These are phyloP conservation scores for Solanum infundibuliforme DNA, from an alignment of 257 asterid genomes.

Conservation along the genomic window DNA sequence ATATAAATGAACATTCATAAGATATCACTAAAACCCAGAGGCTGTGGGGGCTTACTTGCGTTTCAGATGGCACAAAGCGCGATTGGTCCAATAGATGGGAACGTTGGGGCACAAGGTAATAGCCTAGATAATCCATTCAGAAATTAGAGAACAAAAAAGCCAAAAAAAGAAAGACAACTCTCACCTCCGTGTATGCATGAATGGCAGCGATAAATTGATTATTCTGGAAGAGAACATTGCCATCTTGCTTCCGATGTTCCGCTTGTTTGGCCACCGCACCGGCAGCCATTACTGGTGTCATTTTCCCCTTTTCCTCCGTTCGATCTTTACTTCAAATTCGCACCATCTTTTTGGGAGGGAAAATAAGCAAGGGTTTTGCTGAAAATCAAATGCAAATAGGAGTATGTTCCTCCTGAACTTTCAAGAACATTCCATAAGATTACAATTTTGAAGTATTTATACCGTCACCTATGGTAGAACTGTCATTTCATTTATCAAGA, in stretches of 20 bases:
- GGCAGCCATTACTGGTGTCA: conserved; percentile 43
- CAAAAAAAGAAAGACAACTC: background rate
- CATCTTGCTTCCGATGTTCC: conserved; percentile 59
- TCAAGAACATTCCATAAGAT: background rate
- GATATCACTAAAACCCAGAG: background rate
- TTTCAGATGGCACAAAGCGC: conserved; percentile 76
- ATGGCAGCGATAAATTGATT: conserved; percentile 71
- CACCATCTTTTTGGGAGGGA: background rate
- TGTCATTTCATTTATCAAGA: background rate
- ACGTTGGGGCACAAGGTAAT: conserved; percentile 81
- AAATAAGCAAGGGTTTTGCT: background rate
- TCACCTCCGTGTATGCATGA: conserved; percentile 55
- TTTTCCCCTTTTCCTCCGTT: background rate
- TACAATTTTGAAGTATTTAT: background rate
- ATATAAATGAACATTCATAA: background rate
- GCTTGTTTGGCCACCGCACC: conserved; percentile 42
- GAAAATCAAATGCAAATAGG: background rate
- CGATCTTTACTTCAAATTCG: background rate
- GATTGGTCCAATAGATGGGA: conserved; percentile 79
- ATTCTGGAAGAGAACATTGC: conserved; percentile 57
- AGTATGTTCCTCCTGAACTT: background rate
- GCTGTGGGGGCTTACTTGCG: conserved; percentile 40
- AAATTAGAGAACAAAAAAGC: background rate
- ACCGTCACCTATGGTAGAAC: background rate
- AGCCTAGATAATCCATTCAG: conserved; percentile 37